A percentile compares a stretch with the other conserved stretches of the same genome.
Evolutionary conservation across 2,329 filamentous ascomycete genomes (phyloP).

Genomic region (Colletotrichum simmondsii): DNA sequence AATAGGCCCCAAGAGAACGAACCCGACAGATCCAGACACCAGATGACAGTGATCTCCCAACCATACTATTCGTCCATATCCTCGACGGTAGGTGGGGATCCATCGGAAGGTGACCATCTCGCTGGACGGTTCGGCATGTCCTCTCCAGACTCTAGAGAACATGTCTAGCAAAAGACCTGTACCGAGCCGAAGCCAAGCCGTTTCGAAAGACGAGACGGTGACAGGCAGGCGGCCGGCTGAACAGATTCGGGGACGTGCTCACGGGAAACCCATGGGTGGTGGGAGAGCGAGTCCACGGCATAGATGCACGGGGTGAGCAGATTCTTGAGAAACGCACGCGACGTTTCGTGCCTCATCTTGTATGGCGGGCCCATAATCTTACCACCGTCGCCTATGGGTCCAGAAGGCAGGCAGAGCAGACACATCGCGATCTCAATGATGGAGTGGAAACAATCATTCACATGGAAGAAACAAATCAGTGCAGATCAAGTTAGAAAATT

Average conservation of each 20-base stretch:
- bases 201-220: background rate
- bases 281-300: background rate
- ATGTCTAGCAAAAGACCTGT: background rate
- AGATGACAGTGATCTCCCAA: background rate
- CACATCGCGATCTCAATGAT: background rate
- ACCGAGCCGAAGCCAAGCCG: background rate
- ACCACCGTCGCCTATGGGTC: background rate
- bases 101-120: background rate
- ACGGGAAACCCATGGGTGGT: background rate
- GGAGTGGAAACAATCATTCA: too few species aligned
- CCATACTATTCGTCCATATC: background rate
- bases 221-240: background rate
- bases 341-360: conserved; percentile 26
- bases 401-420: background rate
- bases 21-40: background rate
- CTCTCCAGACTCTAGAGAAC: too few species aligned
- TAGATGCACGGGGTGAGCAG: background rate
- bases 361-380: background rate
- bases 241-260: background rate
- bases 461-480: background rate
- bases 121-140: background rate
- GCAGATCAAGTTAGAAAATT: background rate
- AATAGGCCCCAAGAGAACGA: background rate
- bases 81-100: background rate
- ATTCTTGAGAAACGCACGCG: conserved; percentile 11